Evolutionary conservation across 371 early-diverging fungal genomes (phyloP).

Genomic region (Parasitella parasitica): DNA sequence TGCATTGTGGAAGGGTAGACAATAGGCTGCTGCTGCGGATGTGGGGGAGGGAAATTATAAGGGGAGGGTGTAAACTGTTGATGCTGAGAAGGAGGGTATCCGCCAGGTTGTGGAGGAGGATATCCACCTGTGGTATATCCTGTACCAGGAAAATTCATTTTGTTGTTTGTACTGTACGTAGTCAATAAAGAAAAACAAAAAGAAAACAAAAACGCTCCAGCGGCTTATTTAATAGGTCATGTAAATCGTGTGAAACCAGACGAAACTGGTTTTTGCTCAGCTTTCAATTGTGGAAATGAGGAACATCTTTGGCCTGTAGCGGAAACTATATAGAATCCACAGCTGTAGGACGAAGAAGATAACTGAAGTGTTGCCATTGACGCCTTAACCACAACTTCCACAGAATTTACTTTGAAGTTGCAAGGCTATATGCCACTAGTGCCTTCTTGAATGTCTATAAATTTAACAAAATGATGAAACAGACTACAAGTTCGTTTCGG

Average conservation of each 20-base stretch:
- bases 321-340: no score
- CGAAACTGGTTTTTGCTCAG: neutral
- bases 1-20: neutral
- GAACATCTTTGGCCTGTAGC: no score
- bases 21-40: neutral
- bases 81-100: constrained; percentile 9
- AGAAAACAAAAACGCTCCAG: neutral
- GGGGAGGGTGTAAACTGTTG: neutral
- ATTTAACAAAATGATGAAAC: no score
- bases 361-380: neutral
- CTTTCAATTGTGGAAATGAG: no score
- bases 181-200: neutral
- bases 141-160: constrained; percentile 25
- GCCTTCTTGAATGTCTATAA: no score
- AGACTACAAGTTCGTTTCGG: no score
- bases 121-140: constrained; percentile 21
- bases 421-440: no score
- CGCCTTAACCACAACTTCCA: no score
- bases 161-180: neutral
- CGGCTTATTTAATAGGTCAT: neutral
- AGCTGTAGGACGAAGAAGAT: neutral
- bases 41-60: neutral
- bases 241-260: neutral
- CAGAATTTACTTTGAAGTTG: no score
- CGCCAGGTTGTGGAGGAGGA: neutral